phyloP scores from a whole-genome alignment of 1,284 basidiomycete species.

The Boletus smithii region DNA sequence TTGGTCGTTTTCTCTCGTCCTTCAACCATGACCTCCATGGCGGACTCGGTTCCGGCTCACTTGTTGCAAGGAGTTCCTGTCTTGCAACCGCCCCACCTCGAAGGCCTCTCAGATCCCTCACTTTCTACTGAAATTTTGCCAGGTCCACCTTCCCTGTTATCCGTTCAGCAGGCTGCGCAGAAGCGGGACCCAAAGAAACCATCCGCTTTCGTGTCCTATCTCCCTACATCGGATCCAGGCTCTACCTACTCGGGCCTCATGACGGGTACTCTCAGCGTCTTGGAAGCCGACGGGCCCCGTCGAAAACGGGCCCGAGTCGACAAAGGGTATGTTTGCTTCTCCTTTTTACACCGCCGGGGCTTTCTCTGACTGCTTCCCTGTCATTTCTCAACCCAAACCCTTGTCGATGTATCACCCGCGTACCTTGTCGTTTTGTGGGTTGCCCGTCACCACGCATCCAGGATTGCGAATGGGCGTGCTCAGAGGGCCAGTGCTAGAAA shows the following conservation, averaged over 20 bases:
- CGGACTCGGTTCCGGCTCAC: conserved; percentile 58
- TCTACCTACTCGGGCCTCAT: conserved; percentile 74
- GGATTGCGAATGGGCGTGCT: conserved; percentile 59
- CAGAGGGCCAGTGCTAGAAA: conserved; percentile 72
- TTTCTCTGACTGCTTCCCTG: conserved; percentile 19
- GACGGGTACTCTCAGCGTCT: conserved; percentile 56
- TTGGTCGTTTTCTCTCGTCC: conserved; percentile 26
- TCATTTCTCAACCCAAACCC: conserved; percentile 21
- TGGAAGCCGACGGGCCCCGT: conserved; percentile 58
- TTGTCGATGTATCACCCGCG: conserved; percentile 23
- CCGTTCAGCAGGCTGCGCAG: conserved; percentile 59
- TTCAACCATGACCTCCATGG: conserved; percentile 58
- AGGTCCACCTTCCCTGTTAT: conserved; percentile 68
- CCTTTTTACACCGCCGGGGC: conserved; percentile 17
- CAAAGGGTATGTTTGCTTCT: conserved; percentile 57
- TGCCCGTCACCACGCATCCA: conserved; percentile 32
- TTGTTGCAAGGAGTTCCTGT: conserved; percentile 65
- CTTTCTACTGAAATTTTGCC: conserved; percentile 82
- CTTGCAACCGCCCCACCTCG: conserved; percentile 71
- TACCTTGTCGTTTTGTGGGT: conserved; percentile 10
- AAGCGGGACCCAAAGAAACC: conserved; percentile 77
- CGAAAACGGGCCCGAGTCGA: conserved; percentile 69
- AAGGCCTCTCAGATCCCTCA: conserved; percentile 59
- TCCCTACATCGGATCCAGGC: conserved; percentile 76
- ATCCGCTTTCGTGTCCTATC: conserved; percentile 61